Evolutionary conservation across 345 rosid genomes (phyloP), one percentile per base, ranked within the genome.

Genomic region (Rhodamnia argentea): DNA sequence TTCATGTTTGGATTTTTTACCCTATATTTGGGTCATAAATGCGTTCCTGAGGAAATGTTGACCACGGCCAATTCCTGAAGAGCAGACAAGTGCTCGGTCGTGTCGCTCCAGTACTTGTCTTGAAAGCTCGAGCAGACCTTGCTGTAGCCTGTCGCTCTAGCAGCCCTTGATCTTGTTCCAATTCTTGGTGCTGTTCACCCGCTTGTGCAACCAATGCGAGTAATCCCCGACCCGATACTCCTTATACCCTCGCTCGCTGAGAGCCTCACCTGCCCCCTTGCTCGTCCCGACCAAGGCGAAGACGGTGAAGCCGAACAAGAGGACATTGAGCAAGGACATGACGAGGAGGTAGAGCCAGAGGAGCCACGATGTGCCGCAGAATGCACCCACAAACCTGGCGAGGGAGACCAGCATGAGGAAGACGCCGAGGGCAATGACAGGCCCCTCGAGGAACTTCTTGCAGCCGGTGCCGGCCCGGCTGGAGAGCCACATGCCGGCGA

Each of bases 331-430:
- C 83, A 96, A 47, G 91, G 94, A 96, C 99, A 93, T 95, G 24
- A 94, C 96, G 22, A 94, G 75, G 20, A 96, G 95, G 91, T 97
- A 95, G 42, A 92, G 2, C 99, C 99, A 95, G 44, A 97, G 93
- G 15, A 97, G 91, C 94, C 95, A 97, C 3, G 94, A 88, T 51
- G 93, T 94, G 84, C 95, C 90, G 84, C 98, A 97, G 58, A 97
- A 97, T 54, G 99, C 95, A 47, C 99, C 98, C 26, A 97, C 62
- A 64, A 97, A 90, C 12, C 98, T 98, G 5, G 99, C 94, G 50
- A 97, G 90, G 14, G 99, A 94, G 27, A 95, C 92, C 1, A 92
- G 5, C 94, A 95, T 91, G 53, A 97, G 95, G 89, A 95, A 94
- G n/a, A 90, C 93, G 14, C 99, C 99, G 76, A 97, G 88, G 10